Conservation (phyloP, 2,329 filamentous ascomycete species). For the Aspergillus caelatus region DNA sequence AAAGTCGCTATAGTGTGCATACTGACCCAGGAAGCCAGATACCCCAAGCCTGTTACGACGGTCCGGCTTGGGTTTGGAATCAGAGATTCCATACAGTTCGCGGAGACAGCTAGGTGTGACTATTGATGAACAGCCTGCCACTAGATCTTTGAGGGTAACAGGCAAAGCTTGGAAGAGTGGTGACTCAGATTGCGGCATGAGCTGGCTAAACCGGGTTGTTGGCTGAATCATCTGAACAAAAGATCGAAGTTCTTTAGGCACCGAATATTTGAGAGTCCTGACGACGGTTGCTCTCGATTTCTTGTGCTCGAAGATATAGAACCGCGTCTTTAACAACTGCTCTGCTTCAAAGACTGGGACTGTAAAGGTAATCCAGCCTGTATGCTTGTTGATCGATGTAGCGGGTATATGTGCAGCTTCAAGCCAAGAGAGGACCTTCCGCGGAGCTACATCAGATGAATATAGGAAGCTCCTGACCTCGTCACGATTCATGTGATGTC, state of each 20-base stretch:
- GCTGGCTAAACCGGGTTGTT: slow-evolving; percentile 63
- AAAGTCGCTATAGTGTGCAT: slow-evolving; percentile 58
- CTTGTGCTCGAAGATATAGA: slow-evolving; percentile 58
- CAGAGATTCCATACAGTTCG: slow-evolving; percentile 51
- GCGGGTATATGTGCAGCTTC: slow-evolving; percentile 51
- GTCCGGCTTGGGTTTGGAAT: slow-evolving; percentile 32
- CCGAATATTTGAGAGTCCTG: slow-evolving; percentile 62
- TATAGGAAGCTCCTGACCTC: slow-evolving; percentile 59
- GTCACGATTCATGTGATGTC: slow-evolving; percentile 63
- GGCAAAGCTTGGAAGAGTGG: slow-evolving; percentile 25
- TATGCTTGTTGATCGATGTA: slow-evolving; percentile 52
- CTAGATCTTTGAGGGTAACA: slow-evolving; percentile 22
- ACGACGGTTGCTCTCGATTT: slow-evolving; percentile 50
- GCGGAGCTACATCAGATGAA: slow-evolving; percentile 52
- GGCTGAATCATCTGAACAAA: slow-evolving; percentile 67
- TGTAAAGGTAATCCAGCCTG: slow-evolving; percentile 65
- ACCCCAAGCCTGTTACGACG: slow-evolving; percentile 47
- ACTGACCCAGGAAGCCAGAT: slow-evolving; percentile 54
- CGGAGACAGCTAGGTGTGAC: slow-evolving; percentile 55
- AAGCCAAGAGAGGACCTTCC: slow-evolving; percentile 60
- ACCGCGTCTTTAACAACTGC: slow-evolving; percentile 59
- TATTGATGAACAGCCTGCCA: slow-evolving; percentile 40
- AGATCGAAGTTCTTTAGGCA: slow-evolving; percentile 58
- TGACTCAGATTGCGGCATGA: slow-evolving; percentile 46
- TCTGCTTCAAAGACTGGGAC: slow-evolving; percentile 50